A percentile compares a stretch with the other conserved stretches of the same genome.
Conservation (phyloP, 1,284 basidiomycete species). For the Puccinia polysora region DNA sequence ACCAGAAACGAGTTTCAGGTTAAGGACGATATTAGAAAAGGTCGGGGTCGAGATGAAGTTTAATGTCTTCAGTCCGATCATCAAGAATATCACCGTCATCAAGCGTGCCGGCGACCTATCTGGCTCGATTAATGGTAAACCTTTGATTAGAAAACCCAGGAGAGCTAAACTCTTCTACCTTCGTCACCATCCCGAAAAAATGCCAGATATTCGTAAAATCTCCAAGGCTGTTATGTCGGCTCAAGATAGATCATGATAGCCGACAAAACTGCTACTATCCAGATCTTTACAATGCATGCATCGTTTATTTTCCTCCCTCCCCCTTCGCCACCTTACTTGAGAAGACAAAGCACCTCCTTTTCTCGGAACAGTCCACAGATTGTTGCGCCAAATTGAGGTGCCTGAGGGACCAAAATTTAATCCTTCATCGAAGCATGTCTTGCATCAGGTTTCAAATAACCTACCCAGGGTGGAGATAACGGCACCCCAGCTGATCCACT, state of each 20-base stretch:
- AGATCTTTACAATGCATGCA: too few species aligned
- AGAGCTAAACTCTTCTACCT: slow-evolving; percentile 37
- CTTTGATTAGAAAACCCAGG: slow-evolving; percentile 31
- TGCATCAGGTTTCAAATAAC: too few species aligned
- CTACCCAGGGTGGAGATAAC: too few species aligned
- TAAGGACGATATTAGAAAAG: slow-evolving; percentile 21
- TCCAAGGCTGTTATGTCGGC: slow-evolving; percentile 22
- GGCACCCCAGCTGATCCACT: too few species aligned
- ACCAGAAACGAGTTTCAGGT: slow-evolving; percentile 21
- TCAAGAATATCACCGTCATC: slow-evolving; percentile 35
- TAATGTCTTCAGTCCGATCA: slow-evolving; percentile 29
- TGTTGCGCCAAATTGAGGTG: too few species aligned
- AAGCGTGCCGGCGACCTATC: slow-evolving; percentile 17
- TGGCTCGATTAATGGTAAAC: slow-evolving; percentile 17
- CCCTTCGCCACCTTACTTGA: too few species aligned
- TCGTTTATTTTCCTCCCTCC: too few species aligned
- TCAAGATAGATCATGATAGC: not conserved
- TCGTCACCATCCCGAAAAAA: slow-evolving; percentile 33
- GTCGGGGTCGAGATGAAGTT: slow-evolving; percentile 36
- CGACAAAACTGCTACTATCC: too few species aligned
- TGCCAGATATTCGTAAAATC: slow-evolving; percentile 38
- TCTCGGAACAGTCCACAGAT: too few species aligned
- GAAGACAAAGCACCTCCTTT: too few species aligned
- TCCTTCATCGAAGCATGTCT: too few species aligned
- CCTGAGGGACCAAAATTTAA: too few species aligned